These are phyloP conservation scores for Furcasterigmium sp. DNA, from an alignment of 2,329 filamentous ascomycete species.

Conservation along the genomic window DNA sequence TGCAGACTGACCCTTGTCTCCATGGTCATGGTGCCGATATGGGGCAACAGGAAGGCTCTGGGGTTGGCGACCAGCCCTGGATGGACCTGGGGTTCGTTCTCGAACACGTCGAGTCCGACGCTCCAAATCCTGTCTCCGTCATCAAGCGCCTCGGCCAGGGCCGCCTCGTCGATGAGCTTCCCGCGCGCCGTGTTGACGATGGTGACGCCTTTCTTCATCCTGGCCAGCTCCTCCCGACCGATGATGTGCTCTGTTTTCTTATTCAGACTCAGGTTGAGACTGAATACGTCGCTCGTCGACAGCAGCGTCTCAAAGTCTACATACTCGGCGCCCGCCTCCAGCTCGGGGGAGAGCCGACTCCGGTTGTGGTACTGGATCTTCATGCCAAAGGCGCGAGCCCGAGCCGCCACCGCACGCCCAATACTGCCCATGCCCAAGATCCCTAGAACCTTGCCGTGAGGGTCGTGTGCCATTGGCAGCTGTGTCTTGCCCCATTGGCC, in stretches of 20 bases:
- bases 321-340: slow-evolving; percentile 37
- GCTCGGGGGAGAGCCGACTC: slow-evolving; percentile 24
- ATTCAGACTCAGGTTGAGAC: slow-evolving; percentile 63
- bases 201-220: slow-evolving; percentile 67
- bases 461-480: slow-evolving; percentile 57
- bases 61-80: slow-evolving; percentile 4
- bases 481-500: slow-evolving; percentile 51
- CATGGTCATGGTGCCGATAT: slow-evolving; percentile 9
- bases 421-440: slow-evolving; percentile 59
- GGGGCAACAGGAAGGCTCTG: slow-evolving; percentile 8
- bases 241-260: slow-evolving; percentile 50
- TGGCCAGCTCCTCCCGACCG: slow-evolving; percentile 53
- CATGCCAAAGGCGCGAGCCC: slow-evolving; percentile 51
- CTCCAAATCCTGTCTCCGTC: slow-evolving; percentile 54
- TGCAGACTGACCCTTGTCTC: slow-evolving; percentile 6
- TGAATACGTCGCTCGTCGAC: slow-evolving; percentile 53
- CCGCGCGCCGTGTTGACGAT: slow-evolving; percentile 69
- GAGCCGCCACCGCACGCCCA: slow-evolving; percentile 40
- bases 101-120: slow-evolving; percentile 65
- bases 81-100: slow-evolving; percentile 52
- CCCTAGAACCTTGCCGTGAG: slow-evolving; percentile 57
- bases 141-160: slow-evolving; percentile 61
- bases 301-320: slow-evolving; percentile 9
- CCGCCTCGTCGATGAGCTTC: slow-evolving; percentile 67
- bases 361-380: slow-evolving; percentile 55